Evolutionary conservation across 768 basidiomycete species (phyloP).

Genomic region (Trametes cubensis): DNA sequence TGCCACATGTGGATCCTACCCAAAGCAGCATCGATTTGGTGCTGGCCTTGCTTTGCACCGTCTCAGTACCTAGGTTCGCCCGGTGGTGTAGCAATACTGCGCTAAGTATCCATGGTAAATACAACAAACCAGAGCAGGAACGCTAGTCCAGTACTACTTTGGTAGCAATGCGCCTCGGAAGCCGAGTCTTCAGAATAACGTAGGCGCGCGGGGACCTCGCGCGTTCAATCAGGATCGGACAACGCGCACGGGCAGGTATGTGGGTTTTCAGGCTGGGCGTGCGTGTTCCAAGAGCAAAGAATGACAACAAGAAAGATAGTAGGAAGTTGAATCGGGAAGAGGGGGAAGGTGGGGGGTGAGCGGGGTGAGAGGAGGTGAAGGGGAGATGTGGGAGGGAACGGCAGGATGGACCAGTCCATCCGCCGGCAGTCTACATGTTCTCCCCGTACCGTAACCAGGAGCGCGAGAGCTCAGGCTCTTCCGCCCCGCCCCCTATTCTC

Average conservation of each 20-base stretch:
- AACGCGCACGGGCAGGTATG: background rate
- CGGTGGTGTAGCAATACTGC: background rate
- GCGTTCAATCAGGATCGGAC: background rate
- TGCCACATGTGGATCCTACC: no score
- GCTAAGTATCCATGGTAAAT: slow-evolving; percentile 14
- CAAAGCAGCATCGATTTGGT: no score
- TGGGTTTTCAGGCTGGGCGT: slow-evolving; percentile 27
- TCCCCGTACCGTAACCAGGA: slow-evolving; percentile 27
- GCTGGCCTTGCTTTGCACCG: no score
- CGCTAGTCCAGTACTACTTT: slow-evolving; percentile 3
- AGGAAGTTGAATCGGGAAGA: slow-evolving; percentile 7
- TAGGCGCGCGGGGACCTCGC: background rate
- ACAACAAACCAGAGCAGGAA: slow-evolving; percentile 15
- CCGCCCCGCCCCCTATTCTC: slow-evolving; percentile 61
- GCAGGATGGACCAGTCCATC: slow-evolving; percentile 31
- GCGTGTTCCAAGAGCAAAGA: slow-evolving; percentile 23
- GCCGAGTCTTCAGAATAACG: background rate
- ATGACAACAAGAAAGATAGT: slow-evolving; percentile 24
- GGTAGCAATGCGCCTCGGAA: background rate
- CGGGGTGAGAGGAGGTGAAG: slow-evolving; percentile 13
- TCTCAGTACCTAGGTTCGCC: no score
- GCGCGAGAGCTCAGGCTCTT: slow-evolving; percentile 48
- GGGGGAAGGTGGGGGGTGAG: slow-evolving; percentile 6
- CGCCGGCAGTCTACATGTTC: slow-evolving; percentile 28
- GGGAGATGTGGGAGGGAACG: slow-evolving; percentile 21